phyloP scores from a whole-genome alignment of 2,329 filamentous ascomycete species.

The Apiospora koreana region DNA sequence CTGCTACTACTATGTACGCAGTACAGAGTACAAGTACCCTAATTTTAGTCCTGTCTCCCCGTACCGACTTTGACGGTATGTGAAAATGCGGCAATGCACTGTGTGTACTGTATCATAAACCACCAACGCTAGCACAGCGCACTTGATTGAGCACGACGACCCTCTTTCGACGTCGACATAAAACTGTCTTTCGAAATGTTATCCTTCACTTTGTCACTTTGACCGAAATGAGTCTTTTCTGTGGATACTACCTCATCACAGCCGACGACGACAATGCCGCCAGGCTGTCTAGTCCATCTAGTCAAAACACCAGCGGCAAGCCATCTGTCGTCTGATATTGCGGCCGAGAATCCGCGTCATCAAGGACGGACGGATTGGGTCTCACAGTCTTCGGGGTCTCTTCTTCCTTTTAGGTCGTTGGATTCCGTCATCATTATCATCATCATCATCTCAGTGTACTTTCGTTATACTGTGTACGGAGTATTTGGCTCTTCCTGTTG shows the following conservation, averaged over 20 bases:
- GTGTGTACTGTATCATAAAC: neutral
- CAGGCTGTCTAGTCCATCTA: neutral
- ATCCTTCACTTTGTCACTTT: neutral
- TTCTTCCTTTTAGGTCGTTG: neutral
- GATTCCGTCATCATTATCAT: neutral
- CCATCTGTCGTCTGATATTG: neutral
- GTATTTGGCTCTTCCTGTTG: neutral
- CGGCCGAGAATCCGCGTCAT: neutral
- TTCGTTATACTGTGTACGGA: neutral
- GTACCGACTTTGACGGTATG: neutral
- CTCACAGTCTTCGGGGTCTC: neutral
- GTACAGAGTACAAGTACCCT: too few relatives aligned
- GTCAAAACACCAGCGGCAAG: conserved; percentile 6
- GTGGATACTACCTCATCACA: neutral
- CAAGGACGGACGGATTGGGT: neutral
- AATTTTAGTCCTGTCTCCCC: neutral
- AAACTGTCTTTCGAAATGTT: neutral
- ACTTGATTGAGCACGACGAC: neutral
- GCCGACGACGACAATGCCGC: neutral
- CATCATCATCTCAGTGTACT: neutral
- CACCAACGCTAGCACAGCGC: neutral
- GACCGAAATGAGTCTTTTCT: neutral
- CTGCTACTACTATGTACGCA: too few relatives aligned
- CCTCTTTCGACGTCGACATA: neutral
- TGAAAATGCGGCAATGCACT: neutral